Percentiles rank a stretch among this genome's conserved stretches.
These are phyloP conservation scores for Paraphoma chrysanthemicola DNA, from an alignment of 2,329 filamentous ascomycete genomes.

Conservation along the genomic window DNA sequence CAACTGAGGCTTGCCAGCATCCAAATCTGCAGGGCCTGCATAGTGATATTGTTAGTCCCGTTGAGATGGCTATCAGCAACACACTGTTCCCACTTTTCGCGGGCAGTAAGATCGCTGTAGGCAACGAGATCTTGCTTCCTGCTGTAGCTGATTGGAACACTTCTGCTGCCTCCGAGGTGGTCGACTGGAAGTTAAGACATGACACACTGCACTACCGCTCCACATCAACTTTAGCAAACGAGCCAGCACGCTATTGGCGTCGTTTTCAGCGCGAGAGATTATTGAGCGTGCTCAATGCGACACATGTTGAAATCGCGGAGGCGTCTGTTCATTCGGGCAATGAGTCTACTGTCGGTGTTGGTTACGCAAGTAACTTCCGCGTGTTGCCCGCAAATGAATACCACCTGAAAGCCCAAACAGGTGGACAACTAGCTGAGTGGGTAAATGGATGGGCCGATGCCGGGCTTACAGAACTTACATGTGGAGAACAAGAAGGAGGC, in stretches of 20 bases:
- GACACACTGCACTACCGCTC: conserved; percentile 56
- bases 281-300: conserved; percentile 74
- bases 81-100: conserved; percentile 59
- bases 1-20: conserved; percentile 52
- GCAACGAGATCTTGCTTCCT: conserved; percentile 60
- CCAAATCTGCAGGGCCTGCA: conserved; percentile 55
- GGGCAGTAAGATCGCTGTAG: conserved; percentile 55
- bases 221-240: conserved; percentile 54
- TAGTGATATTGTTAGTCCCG: conserved; percentile 57
- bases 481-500: conserved; percentile 45
- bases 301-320: conserved; percentile 60
- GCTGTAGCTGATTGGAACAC: conserved; percentile 51
- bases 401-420: conserved; percentile 12
- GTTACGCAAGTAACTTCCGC: conserved; percentile 48
- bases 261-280: conserved; percentile 79
- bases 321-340: conserved; percentile 16
- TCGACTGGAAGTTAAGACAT: conserved; percentile 51
- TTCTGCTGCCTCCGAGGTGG: conserved; percentile 33
- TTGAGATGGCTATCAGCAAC: conserved; percentile 50
- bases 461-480: conserved; percentile 52
- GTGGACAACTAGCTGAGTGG: conserved; percentile 43
- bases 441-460: conserved; percentile 47
- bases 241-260: conserved; percentile 65
- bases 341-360: conserved; percentile 21
- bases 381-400: conserved; percentile 42